phyloP scores from a whole-genome alignment of 2,329 filamentous ascomycete genomes.

The Cladosporium colombiae region DNA sequence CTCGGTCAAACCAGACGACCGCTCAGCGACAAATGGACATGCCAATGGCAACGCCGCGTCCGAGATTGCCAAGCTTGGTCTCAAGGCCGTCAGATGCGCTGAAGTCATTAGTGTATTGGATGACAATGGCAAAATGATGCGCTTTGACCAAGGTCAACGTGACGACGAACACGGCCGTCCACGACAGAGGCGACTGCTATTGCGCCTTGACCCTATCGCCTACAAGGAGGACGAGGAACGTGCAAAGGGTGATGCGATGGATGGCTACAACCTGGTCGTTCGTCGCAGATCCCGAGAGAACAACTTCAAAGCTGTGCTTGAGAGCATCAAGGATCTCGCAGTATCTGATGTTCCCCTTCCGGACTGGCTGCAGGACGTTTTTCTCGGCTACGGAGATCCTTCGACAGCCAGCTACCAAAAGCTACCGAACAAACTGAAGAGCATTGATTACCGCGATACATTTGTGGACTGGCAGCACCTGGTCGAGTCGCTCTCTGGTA shows the following conservation, averaged over 20 bases:
- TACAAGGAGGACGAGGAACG: slow-evolving; percentile 76
- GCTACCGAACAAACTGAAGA: slow-evolving; percentile 73
- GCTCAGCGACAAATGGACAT: slow-evolving; percentile 57
- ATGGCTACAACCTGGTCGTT: slow-evolving; percentile 80
- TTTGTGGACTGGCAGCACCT: slow-evolving; percentile 96
- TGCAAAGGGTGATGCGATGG: slow-evolving; percentile 74
- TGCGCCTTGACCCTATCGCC: slow-evolving; percentile 76
- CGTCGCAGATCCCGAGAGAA: slow-evolving; percentile 86
- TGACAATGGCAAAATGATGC: slow-evolving; percentile 74
- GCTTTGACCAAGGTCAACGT: slow-evolving; percentile 54
- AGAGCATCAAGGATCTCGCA: slow-evolving; percentile 84
- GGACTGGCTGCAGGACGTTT: slow-evolving; percentile 93
- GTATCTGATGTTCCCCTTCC: slow-evolving; percentile 84
- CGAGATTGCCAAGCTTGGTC: slow-evolving; percentile 55
- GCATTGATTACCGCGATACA: slow-evolving; percentile 87
- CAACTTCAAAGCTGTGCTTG: slow-evolving; percentile 91
- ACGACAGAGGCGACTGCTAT: slow-evolving; percentile 67
- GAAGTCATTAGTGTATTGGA: slow-evolving; percentile 85
- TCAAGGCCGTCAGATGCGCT: slow-evolving; percentile 74
- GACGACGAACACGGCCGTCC: slow-evolving; percentile 64
- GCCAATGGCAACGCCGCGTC: slow-evolving; percentile 53
- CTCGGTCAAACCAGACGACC: slow-evolving; percentile 65
- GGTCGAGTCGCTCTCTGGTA: slow-evolving; percentile 84
- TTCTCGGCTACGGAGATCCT: slow-evolving; percentile 95
- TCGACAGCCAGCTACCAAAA: slow-evolving; percentile 83